Conservation (phyloP, 208 protist species). For the Crithidia mellificae region DNA sequence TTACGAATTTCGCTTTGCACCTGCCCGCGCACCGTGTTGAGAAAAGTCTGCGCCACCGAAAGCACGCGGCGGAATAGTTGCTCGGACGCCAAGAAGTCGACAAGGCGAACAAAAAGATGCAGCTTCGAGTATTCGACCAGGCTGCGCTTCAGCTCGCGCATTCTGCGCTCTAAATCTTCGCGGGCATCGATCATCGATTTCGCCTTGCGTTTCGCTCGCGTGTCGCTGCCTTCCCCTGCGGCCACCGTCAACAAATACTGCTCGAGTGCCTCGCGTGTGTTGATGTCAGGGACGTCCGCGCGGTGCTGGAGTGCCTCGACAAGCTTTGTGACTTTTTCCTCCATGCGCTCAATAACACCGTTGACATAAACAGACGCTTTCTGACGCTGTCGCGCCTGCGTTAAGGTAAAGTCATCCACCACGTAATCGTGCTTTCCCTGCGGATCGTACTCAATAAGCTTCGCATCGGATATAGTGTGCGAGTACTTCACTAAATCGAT, state of each 20-base stretch:
- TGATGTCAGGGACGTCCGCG: slow-evolving; percentile 92
- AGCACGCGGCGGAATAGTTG: slow-evolving; percentile 80
- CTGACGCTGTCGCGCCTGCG: slow-evolving; percentile 77
- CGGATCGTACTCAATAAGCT: slow-evolving; percentile 80
- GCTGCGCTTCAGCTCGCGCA: slow-evolving; percentile 91
- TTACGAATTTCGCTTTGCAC: slow-evolving; percentile 62
- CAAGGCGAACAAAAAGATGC: slow-evolving; percentile 87
- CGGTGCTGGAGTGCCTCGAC: slow-evolving; percentile 77
- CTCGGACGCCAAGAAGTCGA: slow-evolving; percentile 87
- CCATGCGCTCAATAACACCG: slow-evolving; percentile 74
- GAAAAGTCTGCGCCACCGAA: slow-evolving; percentile 59
- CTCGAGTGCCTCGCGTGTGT: slow-evolving; percentile 88
- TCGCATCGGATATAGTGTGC: slow-evolving; percentile 72
- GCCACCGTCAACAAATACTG: slow-evolving; percentile 90
- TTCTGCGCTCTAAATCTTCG: slow-evolving; percentile 77
- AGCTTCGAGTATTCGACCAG: slow-evolving; percentile 91
- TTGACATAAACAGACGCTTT: slow-evolving; percentile 57
- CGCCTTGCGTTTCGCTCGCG: slow-evolving; percentile 65
- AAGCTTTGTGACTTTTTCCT: slow-evolving; percentile 82
- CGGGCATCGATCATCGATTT: slow-evolving; percentile 94
- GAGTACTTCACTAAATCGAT: slow-evolving; percentile 82
- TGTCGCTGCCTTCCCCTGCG: slow-evolving; percentile 23
- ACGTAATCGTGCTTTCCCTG: slow-evolving; percentile 89
- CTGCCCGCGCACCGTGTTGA: slow-evolving; percentile 74
- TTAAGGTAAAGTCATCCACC: slow-evolving; percentile 80